Base-by-base conservation (phyloP, 176 grass and related monocot species). In the Olyra latifolia region DNA sequence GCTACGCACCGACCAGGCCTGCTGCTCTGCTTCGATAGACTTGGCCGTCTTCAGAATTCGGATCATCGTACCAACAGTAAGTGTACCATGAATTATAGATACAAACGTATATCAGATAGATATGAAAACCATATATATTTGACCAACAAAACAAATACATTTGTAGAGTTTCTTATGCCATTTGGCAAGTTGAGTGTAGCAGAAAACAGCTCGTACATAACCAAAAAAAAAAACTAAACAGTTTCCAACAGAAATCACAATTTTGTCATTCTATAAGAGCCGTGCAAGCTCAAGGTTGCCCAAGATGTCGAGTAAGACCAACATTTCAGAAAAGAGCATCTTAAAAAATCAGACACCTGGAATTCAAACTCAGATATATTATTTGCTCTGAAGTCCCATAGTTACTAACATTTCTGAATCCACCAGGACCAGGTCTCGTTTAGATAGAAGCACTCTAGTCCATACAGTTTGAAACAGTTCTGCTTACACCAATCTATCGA, bases 311-410 rank as follows among this genome's bases (percentile, higher is more conserved):
- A 20, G 12, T 66, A 68, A 17, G 44, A 50, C 19, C 6, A 75
- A 62, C 11, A 71, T 25, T 71, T 60, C 27, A 35, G n/a, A 75
- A 28, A 52, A 15, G 38, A 27, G 16, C 16, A 15, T 5, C 5
- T 84, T 49, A 43, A 57, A 74, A 12, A 64, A 59, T 15, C 38
- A n/a, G 55, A 74, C 24, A 55, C 7, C 46, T 64, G 25, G 71
- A 75, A 46, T 46, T 30, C 17, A 38, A 69, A 76, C 13, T 58
- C 38, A 17, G 35, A 57, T 38, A 10, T 46, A 48, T 25, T 67
- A 68, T n/a, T 45, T 69, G n/a, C 29, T n/a, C 52, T 16, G 42
- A 48, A 27, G 19, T 14, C 66, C 49, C 50, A 41, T 0, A 9
- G 50, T 4, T 50, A 7, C 0, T 3, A 25, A 7, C 45, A 50